Evolutionary conservation across 1,284 basidiomycete species (phyloP).

Genomic region (Pseudozyma sp.): DNA sequence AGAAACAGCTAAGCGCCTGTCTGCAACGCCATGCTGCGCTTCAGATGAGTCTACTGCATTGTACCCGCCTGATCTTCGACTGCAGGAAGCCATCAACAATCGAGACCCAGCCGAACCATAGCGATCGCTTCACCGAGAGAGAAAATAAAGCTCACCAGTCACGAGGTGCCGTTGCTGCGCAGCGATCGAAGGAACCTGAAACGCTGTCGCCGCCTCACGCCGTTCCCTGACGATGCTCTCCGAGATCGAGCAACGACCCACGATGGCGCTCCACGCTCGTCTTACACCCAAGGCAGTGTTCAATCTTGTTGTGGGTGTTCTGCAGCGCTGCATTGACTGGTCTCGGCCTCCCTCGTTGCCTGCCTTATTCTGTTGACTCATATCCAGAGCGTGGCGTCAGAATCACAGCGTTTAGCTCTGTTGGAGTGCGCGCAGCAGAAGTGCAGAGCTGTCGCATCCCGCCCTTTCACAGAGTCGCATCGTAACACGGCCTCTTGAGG

Average conservation of each 20-base stretch:
- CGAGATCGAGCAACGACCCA: slow-evolving; percentile 14
- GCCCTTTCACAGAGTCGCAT: no score
- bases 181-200: no score
- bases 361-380: neutral
- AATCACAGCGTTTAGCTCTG: neutral
- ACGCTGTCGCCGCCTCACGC: neutral
- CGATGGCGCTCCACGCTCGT: neutral
- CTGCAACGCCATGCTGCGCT: no score
- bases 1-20: no score
- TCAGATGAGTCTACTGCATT: no score
- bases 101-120: neutral
- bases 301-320: no score
- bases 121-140: neutral
- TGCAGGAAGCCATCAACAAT: neutral
- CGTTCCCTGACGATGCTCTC: slow-evolving; percentile 10
- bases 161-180: slow-evolving; percentile 1
- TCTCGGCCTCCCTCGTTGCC: slow-evolving; percentile 1
- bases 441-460: no score
- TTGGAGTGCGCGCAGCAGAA: no score
- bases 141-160: slow-evolving; percentile 17
- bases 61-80: no score
- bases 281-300: neutral
- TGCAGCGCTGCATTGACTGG: neutral
- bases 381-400: neutral
- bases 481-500: no score